Conservation (phyloP, 164 flowering plant species). For the Magnolia officinalis region DNA sequence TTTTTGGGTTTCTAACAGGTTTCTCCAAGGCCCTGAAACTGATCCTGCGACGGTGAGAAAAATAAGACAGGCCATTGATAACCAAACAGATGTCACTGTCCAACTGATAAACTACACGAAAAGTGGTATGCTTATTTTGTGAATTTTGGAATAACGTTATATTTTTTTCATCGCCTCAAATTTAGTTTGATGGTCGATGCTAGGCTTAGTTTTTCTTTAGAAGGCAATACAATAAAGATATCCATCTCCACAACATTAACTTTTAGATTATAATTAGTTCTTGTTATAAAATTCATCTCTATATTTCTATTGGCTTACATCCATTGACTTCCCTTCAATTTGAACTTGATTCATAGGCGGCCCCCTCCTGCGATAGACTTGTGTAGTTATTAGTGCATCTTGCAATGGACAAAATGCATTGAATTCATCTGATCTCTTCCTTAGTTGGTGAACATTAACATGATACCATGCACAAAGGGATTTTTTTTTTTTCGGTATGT, state of each 20-base stretch:
- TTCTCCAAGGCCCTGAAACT: slow-evolving; percentile 99
- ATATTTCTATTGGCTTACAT: too few relatives aligned
- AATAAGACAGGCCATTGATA: slow-evolving; percentile 83
- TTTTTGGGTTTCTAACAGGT: slow-evolving; percentile 37
- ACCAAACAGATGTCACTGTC: slow-evolving; percentile 86
- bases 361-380: too few relatives aligned
- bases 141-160: not conserved
- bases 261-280: too few relatives aligned
- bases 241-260: not conserved
- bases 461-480: too few relatives aligned
- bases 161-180: not conserved
- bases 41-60: slow-evolving; percentile 87
- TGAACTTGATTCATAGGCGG: too few relatives aligned
- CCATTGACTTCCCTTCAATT: too few relatives aligned
- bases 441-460: too few relatives aligned
- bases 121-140: slow-evolving; percentile 56
- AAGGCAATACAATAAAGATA: not conserved
- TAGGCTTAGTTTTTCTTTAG: not conserved
- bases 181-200: not conserved
- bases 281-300: too few relatives aligned
- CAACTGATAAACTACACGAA: slow-evolving; percentile 97
- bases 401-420: too few relatives aligned
- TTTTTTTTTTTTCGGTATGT: too few relatives aligned
- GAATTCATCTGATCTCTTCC: too few relatives aligned
- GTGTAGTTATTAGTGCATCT: too few relatives aligned